These are phyloP conservation scores for Phytophthora megakarya DNA, from an alignment of 352 stramenopile genomes.

Conservation along the genomic window DNA sequence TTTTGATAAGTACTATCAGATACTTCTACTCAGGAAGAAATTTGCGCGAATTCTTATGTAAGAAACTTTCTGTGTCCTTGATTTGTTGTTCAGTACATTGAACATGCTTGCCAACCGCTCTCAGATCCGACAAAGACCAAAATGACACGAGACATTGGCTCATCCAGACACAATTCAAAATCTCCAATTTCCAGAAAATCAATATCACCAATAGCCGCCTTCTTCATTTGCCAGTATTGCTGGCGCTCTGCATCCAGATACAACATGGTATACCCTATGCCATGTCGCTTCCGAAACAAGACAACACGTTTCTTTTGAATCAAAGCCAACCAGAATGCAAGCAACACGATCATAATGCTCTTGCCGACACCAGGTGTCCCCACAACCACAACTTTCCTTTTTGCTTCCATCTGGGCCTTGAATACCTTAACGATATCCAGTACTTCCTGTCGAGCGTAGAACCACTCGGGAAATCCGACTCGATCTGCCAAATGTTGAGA, in stretches of 20 bases:
- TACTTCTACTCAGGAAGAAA: no score
- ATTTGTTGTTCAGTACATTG: conserved; percentile 11
- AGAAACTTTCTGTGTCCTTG: no score
- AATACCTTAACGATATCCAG: conserved; percentile 40
- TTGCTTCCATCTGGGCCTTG: conserved; percentile 16
- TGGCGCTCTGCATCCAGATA: conserved; percentile 29
- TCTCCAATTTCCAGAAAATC: background rate
- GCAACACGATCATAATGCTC: conserved; percentile 39
- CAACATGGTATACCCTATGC: conserved; percentile 29
- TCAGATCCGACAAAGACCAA: conserved; percentile 36
- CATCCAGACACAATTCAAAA: conserved; percentile 27
- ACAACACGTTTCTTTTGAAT: conserved; percentile 35
- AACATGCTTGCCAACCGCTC: conserved; percentile 23
- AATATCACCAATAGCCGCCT: conserved; percentile 27
- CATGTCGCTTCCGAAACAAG: conserved; percentile 37
- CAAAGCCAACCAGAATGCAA: conserved; percentile 38
- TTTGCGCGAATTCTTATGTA: no score
- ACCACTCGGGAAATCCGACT: conserved; percentile 42
- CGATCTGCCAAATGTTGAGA: conserved; percentile 31
- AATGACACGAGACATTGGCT: conserved; percentile 31
- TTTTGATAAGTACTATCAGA: no score
- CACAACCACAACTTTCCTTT: conserved; percentile 30
- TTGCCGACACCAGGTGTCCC: conserved; percentile 36
- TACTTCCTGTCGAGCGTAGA: conserved; percentile 39
- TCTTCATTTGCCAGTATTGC: conserved; percentile 31